A percentile compares a stretch with the other conserved stretches of the same genome.
These are phyloP conservation scores for Aspergillus costaricaensis DNA, from an alignment of 2,329 filamentous ascomycete genomes.

Conservation along the genomic window DNA sequence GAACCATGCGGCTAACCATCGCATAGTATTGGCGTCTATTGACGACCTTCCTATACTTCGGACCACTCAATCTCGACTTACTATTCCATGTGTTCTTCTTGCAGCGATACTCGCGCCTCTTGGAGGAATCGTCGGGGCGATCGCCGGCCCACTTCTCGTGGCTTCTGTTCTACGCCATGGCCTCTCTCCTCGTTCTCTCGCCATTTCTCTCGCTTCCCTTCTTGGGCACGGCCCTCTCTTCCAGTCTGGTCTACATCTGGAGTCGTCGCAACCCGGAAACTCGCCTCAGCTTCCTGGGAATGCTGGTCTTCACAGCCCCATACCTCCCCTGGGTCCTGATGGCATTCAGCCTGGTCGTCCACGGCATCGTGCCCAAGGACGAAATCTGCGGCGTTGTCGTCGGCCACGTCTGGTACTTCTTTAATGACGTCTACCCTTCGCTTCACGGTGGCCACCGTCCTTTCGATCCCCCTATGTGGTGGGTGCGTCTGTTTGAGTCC, in stretches of 20 bases:
- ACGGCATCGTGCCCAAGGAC: slow-evolving; percentile 87
- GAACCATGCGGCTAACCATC: slow-evolving; percentile 12
- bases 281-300: slow-evolving; percentile 80
- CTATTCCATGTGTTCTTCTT: slow-evolving; percentile 99
- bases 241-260: slow-evolving; percentile 97
- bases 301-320: slow-evolving; percentile 89
- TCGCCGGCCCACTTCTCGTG: slow-evolving; percentile 94
- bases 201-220: slow-evolving; percentile 90
- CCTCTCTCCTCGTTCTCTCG: slow-evolving; percentile 76
- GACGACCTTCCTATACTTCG: slow-evolving; percentile 97
- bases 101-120: slow-evolving; percentile 89
- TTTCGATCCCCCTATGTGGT: slow-evolving; percentile 86
- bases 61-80: slow-evolving; percentile 87
- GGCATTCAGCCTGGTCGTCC: slow-evolving; percentile 86
- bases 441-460: slow-evolving; percentile 82
- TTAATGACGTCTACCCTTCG: slow-evolving; percentile 92
- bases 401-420: slow-evolving; percentile 97
- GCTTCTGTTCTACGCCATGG: slow-evolving; percentile 83
- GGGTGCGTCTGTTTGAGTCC: slow-evolving; percentile 76
- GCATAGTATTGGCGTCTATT: slow-evolving; percentile 91
- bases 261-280: slow-evolving; percentile 92
- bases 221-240: slow-evolving; percentile 88
- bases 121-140: slow-evolving; percentile 91
- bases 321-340: slow-evolving; percentile 96
- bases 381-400: slow-evolving; percentile 95